Base-by-base conservation (phyloP, 345 rosid genomes). In the Durio zibethinus region DNA sequence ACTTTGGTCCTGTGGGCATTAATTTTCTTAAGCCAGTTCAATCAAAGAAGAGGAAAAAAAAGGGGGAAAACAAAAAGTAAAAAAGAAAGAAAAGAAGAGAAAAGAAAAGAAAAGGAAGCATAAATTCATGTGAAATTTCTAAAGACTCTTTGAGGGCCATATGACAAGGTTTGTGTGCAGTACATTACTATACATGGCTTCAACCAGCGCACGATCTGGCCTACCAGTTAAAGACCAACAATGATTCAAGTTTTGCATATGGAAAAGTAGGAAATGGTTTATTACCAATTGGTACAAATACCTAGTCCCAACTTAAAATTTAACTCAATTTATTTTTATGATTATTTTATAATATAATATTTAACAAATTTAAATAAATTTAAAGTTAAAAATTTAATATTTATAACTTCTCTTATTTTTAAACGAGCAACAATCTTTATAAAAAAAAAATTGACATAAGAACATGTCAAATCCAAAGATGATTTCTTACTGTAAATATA, bases 121-220 rank as follows among this genome's bases (percentile, higher is more conserved):
- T 38, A 10, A n/a, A n/a, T n/a, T n/a, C 25, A 62, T 35, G 50
- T 2, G 33, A 56, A 67, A 69, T 2, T 16, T 50, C 6, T n/a
- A 36, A 40, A 60, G 27, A 42, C 31, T n/a, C 42, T 1, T 2
- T 10, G 4, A 36, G 31, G 53, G 52, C 54, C 74, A 65, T 21
- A 1, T n/a, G 70, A 38, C 29, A 40, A 10, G 38, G 31, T 50
- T 45, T 68, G 65, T 63, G 70, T 74, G 84, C 67, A 67, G 72
- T 69, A 57, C n/a, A n/a, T n/a, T 16, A 69, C 9, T 69, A 33
- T 66, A 21, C 52, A 21, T 21, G 52, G 33, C 12, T 66, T 66
- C 10, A n/a, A 4, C 11, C 52, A 66, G 20, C 15, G 4, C 52
- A 40, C 4, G 18, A 66, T 42, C 72, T 48, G 27, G 42, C 59